Evolutionary conservation across 1,139 yeast species (phyloP), one percentile per base, ranked within the genome.

Genomic region (Kurtzmaniella quercitrusa): DNA sequence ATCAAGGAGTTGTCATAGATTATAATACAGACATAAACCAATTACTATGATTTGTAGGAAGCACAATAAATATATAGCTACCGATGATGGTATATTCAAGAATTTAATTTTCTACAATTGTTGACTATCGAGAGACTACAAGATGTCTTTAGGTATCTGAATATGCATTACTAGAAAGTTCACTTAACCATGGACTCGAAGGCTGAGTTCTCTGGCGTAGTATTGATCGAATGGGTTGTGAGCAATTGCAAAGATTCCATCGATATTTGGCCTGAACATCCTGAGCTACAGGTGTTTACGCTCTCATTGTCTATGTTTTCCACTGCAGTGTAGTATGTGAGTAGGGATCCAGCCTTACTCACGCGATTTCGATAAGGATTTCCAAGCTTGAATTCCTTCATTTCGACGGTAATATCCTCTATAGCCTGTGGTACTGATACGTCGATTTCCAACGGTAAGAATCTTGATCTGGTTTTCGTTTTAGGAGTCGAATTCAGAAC

Each of bases 1-100:
- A 78, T 78, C 51, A 71, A 75, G 47, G 83, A 78, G 56, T 64
- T 34, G 23, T 14, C 34, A 14, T 20, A 33, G 17, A n/a, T 17
- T 12, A 35, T 20, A 26, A 26, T n/a, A n/a, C n/a, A n/a, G n/a
- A n/a, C n/a, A n/a, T 26, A 26, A 11, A 26, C 30, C 30, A 11
- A 11, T 12, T 26, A 26, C 30, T 26, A 11, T 26, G 30, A 12
- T 11, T 26, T 26, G 30, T 12, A 26, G 11, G 12, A 11, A 33
- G 15, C 14, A 9, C 35, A 11, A 11, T 11, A 33, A 33, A 11
- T 11, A 33, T 8, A 9, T 33, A 33, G 12, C 8, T 8, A 12
- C 28, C 28, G 12, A 23, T 8, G 12, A 23, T 23, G 28, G 12
- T 8, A 23, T 12, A 12, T 12, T 8, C 12, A 12, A 23, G 28